phyloP scores from a whole-genome alignment of 768 basidiomycete genomes.

The Boletus fagicola region DNA sequence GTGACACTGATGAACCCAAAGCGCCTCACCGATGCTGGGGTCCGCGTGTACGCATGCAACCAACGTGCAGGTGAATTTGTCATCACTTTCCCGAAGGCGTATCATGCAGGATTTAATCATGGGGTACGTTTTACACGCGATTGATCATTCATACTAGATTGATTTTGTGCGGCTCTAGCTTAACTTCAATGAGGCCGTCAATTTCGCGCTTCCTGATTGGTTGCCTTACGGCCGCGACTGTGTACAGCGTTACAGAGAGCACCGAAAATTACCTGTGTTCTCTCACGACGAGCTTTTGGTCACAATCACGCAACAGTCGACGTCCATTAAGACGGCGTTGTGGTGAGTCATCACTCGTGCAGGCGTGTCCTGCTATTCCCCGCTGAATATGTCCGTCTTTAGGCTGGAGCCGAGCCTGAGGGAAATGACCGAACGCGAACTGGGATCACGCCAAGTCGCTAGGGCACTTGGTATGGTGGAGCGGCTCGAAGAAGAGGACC shows the following conservation, averaged over 20 bases:
- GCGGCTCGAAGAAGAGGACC: constrained; percentile 72
- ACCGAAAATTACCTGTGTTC: constrained; percentile 93
- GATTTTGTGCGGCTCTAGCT: constrained; percentile 51
- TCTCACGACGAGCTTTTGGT: constrained; percentile 96
- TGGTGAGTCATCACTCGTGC: constrained; percentile 57
- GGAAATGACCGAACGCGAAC: constrained; percentile 88
- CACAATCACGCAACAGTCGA: constrained; percentile 95
- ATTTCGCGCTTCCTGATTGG: constrained; percentile 98
- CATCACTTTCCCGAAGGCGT: constrained; percentile 96
- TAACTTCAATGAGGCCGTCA: constrained; percentile 99
- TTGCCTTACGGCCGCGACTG: constrained; percentile 82
- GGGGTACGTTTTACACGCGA: constrained; percentile 61
- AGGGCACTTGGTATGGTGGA: constrained; percentile 63
- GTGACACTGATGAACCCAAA: constrained; percentile 97
- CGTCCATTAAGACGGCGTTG: constrained; percentile 86
- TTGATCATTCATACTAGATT: constrained; percentile 22
- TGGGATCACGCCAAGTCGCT: constrained; percentile 60
- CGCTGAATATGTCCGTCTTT: constrained; percentile 19
- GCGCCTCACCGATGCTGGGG: constrained; percentile 80
- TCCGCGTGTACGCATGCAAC: constrained; percentile 91
- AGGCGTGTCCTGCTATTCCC: constrained; percentile 16
- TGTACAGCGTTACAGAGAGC: constrained; percentile 85
- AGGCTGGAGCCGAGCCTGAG: constrained; percentile 83
- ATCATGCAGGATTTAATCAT: constrained; percentile 98
- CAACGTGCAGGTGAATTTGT: constrained; percentile 98